Percentiles rank a stretch among this genome's conserved stretches.
These are phyloP conservation scores for Penicillium psychrosexuale DNA, from an alignment of 2,329 filamentous ascomycete species.

Conservation along the genomic window DNA sequence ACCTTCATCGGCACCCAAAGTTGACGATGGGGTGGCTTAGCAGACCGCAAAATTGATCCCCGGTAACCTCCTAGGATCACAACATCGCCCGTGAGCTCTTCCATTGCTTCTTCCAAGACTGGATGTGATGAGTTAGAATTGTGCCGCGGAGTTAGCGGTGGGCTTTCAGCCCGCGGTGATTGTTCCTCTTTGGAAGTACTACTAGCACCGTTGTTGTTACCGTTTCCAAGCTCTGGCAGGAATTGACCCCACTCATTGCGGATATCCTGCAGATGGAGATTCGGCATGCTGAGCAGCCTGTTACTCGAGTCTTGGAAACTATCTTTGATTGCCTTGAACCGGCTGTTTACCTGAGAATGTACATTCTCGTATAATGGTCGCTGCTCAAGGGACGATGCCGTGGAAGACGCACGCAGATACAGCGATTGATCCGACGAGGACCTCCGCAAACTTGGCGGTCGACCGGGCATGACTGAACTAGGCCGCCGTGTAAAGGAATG, in stretches of 20 bases:
- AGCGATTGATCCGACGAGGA: constrained; percentile 76
- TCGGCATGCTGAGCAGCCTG: constrained; percentile 54
- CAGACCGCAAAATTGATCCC: constrained; percentile 82
- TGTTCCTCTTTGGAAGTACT: constrained; percentile 11
- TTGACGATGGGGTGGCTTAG: constrained; percentile 77
- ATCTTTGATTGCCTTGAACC: constrained; percentile 86
- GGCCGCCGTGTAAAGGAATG: constrained; percentile 34
- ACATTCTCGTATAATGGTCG: constrained; percentile 77
- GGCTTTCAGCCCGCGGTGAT: constrained; percentile 3
- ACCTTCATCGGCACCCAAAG: constrained; percentile 94
- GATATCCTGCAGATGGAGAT: constrained; percentile 41
- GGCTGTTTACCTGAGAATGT: constrained; percentile 79
- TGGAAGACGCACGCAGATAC: constrained; percentile 67
- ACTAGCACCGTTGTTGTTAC: constrained; percentile 6
- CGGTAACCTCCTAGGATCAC: constrained; percentile 88
- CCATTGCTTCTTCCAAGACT: constrained; percentile 59
- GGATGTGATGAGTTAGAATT: constrained; percentile 35
- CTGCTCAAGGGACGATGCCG: constrained; percentile 79
- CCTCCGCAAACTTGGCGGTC: constrained; percentile 49
- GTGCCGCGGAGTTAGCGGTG: constrained; percentile 20
- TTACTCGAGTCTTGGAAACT: constrained; percentile 80
- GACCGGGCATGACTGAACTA: constrained; percentile 23
- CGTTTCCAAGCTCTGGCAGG: constrained; percentile 27
- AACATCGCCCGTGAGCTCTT: constrained; percentile 74
- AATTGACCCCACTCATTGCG: constrained; percentile 38